Evolutionary conservation across 164 flowering plant genomes (phyloP), one percentile per base, ranked within the genome.

Genomic region (Annona cherimola): DNA sequence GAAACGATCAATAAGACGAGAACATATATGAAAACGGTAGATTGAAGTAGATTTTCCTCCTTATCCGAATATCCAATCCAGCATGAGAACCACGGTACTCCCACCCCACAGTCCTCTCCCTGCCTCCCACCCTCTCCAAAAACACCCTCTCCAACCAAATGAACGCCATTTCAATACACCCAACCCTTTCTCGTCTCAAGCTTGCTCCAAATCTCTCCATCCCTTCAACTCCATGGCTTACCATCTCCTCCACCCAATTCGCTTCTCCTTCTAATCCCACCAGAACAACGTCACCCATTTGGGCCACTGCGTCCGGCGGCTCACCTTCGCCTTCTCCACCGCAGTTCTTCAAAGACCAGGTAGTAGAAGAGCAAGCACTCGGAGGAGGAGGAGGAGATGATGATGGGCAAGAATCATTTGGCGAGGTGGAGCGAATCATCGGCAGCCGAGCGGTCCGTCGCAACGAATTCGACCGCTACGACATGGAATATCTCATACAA

Each of bases 401-500:
- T 35, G 66, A 67, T 40, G 84, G 81, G 2, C 90, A 84, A 5
- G 98, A 93, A 68, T 71, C 84, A 2, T 95, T 82, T 76, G 99
- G 99, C 19, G 97, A 92, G 61, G 99, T 95, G 39, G 82, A 69
- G 76, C 81, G 73, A 50, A 90, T 95, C 78, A 87, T 91, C 78
- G 99, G 96, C 62, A 92, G 94, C 86, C 74, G 98, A 74, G 87
- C 89, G 0, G 70, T 77, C 73, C 7, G 19, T 26, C 40, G 65
- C 43, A 7, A 45, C 4, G 45, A 35, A 1, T 12, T 54, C 8
- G 54, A 3, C 39, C 35, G 8, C 45, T 42, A 73, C n/a, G 86
- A 81, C 19, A 95, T 91, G 99, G 97, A 92, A 83, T 92, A 95
- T 80, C 68, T 92, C 7, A 85, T 95, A 60, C 86, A 92, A 77